Percentiles rank a stretch among this genome's conserved stretches.
phyloP scores from a whole-genome alignment of 163 green algal genomes.

The Scenedesmus sp. region DNA sequence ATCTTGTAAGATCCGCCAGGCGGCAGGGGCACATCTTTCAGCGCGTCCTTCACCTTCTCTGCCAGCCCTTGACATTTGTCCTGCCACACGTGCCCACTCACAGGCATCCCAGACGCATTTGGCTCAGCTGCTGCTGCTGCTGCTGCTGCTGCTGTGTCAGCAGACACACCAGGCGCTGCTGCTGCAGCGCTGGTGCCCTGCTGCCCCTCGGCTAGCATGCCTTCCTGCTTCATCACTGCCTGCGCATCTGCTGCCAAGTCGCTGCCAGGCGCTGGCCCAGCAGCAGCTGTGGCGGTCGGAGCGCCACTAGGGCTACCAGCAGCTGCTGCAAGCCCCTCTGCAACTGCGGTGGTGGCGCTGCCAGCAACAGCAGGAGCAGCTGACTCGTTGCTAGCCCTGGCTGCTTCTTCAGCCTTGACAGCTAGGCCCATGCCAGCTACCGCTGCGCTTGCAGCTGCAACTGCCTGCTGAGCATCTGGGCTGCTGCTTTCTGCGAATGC shows the following conservation, averaged over 20 bases:
- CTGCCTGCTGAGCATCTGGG: neutral
- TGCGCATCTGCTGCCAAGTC: neutral
- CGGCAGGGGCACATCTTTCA: conserved; percentile 21
- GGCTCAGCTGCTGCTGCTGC: neutral
- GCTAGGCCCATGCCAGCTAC: neutral
- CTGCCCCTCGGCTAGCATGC: neutral
- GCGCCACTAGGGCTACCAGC: neutral
- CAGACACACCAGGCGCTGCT: conserved; percentile 13
- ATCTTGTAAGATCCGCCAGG: conserved; percentile 50
- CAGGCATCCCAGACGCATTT: neutral
- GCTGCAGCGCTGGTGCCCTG: conserved; percentile 8
- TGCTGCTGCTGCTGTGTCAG: neutral
- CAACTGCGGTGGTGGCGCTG: neutral
- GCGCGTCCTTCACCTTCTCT: conserved; percentile 30
- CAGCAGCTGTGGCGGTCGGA: neutral
- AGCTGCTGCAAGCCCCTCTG: neutral
- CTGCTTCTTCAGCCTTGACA: neutral
- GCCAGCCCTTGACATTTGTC: conserved; percentile 32
- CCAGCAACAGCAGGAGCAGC: neutral
- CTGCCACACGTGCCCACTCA: conserved; percentile 32
- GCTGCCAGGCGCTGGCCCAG: neutral
- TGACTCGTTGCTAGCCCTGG: neutral
- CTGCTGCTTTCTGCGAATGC: neutral
- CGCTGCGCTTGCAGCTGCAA: neutral
- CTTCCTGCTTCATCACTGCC: neutral